A percentile compares a stretch with the other conserved stretches of the same genome.
These are phyloP conservation scores for Quercus ilex DNA, from an alignment of 306 rosid genomes.

Conservation along the genomic window DNA sequence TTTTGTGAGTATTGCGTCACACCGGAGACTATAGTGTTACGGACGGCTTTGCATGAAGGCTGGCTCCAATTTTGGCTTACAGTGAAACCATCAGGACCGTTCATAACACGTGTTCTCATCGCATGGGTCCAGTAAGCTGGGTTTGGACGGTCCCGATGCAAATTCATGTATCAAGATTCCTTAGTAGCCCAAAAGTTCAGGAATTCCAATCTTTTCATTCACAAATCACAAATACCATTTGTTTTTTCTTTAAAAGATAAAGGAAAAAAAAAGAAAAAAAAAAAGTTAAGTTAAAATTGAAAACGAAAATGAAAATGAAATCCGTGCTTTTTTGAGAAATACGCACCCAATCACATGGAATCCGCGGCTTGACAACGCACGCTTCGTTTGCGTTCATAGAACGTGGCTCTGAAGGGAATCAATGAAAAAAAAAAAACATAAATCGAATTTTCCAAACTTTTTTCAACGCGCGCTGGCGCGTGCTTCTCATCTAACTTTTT, in stretches of 20 bases:
- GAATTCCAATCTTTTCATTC: not conserved
- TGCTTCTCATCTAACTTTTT: not conserved
- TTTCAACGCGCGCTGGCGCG: conserved; percentile 1
- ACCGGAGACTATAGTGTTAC: not conserved
- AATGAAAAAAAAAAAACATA: no score
- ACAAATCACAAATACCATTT: not conserved
- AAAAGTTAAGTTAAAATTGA: no score
- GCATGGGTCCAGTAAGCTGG: not conserved
- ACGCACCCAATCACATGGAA: conserved; percentile 36
- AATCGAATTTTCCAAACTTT: not conserved
- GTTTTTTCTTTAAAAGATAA: not conserved
- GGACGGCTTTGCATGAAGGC: not conserved
- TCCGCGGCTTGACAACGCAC: conserved; percentile 38
- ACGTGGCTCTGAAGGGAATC: conserved; percentile 24
- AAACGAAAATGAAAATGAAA: not conserved
- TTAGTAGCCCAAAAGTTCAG: not conserved
- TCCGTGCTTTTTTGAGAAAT: not conserved
- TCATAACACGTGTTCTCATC: not conserved
- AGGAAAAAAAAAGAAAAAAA: not conserved
- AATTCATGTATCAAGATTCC: no score
- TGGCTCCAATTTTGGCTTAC: not conserved
- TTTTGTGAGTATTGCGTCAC: not conserved
- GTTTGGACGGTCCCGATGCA: conserved; percentile 11
- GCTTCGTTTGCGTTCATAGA: conserved; percentile 18
- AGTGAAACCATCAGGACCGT: not conserved